Conservation (phyloP, 164 flowering plant genomes). For the Magnolia kwangsiensis region DNA sequence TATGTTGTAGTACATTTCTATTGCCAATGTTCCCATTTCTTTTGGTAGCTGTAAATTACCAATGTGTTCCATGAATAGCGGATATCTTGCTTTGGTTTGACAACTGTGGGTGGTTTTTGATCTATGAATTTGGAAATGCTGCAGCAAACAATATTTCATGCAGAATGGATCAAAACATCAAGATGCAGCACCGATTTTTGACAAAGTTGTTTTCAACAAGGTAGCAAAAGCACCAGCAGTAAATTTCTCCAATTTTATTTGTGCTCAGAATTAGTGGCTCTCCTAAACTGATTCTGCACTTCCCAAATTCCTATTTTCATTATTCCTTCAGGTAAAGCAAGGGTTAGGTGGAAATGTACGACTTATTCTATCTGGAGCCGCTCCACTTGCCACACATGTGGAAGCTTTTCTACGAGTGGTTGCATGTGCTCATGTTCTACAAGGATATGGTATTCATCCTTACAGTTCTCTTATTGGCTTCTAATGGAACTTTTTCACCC, state of each 20-base stretch:
- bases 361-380: constrained; percentile 92
- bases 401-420: constrained; percentile 84
- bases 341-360: constrained; percentile 89
- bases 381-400: constrained; percentile 82
- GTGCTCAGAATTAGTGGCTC: background rate
- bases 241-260: background rate
- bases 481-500: background rate
- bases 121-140: constrained; percentile 16
- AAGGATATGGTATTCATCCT: constrained; percentile 82
- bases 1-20: too few species aligned
- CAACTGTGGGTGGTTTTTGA: constrained; percentile 3
- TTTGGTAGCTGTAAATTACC: background rate
- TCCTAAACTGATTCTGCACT: background rate
- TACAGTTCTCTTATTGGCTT: background rate
- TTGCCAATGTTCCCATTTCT: background rate
- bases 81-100: background rate
- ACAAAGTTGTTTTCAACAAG: constrained; percentile 80
- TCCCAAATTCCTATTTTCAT: background rate
- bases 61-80: background rate
- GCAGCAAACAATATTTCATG: constrained; percentile 72
- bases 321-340: constrained; percentile 63
- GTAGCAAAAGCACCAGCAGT: constrained; percentile 27
- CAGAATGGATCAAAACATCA: constrained; percentile 54
- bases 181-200: constrained; percentile 75
- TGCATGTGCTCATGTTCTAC: constrained; percentile 89